Evolutionary conservation across 805 yeast species (phyloP), one percentile per base, ranked within the genome.

Genomic region (Ogataea saltuana): DNA sequence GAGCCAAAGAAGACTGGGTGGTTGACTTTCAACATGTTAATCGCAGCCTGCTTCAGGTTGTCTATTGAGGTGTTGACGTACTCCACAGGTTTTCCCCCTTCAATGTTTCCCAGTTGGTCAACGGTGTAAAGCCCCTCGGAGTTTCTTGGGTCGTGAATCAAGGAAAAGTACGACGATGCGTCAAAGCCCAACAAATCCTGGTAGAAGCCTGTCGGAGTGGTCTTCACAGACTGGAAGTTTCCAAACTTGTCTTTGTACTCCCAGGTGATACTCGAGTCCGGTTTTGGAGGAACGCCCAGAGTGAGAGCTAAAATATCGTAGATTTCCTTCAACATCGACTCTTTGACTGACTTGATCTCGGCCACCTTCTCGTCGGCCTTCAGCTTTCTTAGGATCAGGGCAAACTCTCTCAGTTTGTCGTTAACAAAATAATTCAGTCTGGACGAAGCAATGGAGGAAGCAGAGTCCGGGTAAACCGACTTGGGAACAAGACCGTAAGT

Each of bases 1-100:
- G 88, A 83, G 5, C 96, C 96, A 61, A 88, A 88, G 70, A 88
- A 88, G 6, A 88, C 88, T 0, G 95, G 88, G 63, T 83, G 83
- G 63, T 87, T 82, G 45, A 72, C 72, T 64, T 83, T 74, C 59
- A 88, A 74, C 74, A 85, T 81, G 51, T 76, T 73, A 38, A 86
- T 80, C 11, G 88, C 87, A 38, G 82, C 71, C 26, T 73, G 54
- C 48, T 87, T 80, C 47, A 88, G 65, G 20, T 71, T 72, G 18
- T 72, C 72, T 44, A 83, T 74, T 23, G 82, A 80, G 29, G 81
- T 74, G 60, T 88, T 88, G 55, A 88, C 78, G 60, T 88, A 88
- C 48, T 78, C 77, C 28, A 87, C 84, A 31, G 80, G 81, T 56
- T 81, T 80, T 10, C 88, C 90, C 28, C 81, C 87, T 46, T 75